Percentiles rank a stretch among this genome's conserved stretches.
These are phyloP conservation scores for Vaccinium myrtillus DNA, from an alignment of 148 eudicot species.

Conservation along the genomic window DNA sequence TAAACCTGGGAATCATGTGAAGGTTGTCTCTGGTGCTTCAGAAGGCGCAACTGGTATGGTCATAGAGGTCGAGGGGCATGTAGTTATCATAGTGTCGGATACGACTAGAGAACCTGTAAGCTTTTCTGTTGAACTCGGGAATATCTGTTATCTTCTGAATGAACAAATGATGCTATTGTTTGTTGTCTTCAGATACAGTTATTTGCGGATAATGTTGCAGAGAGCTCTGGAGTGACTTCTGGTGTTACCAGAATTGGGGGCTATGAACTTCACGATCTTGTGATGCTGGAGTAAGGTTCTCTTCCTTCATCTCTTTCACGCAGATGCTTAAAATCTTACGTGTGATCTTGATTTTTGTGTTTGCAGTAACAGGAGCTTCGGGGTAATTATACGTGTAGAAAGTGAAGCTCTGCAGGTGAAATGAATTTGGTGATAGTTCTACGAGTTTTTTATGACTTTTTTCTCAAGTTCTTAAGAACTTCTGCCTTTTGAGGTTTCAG, in stretches of 20 bases:
- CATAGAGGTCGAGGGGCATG: conserved; percentile 88
- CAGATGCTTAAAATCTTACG: conserved; percentile 4
- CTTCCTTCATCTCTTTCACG: background rate
- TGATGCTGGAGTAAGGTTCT: conserved; percentile 72
- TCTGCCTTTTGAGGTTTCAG: conserved; percentile 36
- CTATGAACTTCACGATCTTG: conserved; percentile 97
- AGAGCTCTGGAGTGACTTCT: conserved; percentile 95
- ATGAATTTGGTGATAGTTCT: conserved; percentile 10
- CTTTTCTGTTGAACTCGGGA: background rate
- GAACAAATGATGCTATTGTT: background rate
- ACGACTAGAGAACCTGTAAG: conserved; percentile 92
- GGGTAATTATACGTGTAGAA: conserved; percentile 94
- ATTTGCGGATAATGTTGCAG: conserved; percentile 91
- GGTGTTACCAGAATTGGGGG: conserved; percentile 89
- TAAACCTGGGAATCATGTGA: conserved; percentile 96
- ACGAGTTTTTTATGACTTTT: conserved; percentile 6
- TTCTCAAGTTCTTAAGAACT: conserved; percentile 39
- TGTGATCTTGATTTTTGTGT: conserved; percentile 25
- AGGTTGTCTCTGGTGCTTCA: conserved; percentile 83
- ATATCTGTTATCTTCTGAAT: background rate
- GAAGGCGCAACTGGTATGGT: conserved; percentile 99
- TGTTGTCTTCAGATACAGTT: conserved; percentile 62
- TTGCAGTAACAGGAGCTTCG: conserved; percentile 83
- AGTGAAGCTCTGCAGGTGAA: conserved; percentile 97
- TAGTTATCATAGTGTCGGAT: conserved; percentile 78